Conservation (phyloP, 1,139 yeast genomes). For the Suhomyces coccinellae region DNA sequence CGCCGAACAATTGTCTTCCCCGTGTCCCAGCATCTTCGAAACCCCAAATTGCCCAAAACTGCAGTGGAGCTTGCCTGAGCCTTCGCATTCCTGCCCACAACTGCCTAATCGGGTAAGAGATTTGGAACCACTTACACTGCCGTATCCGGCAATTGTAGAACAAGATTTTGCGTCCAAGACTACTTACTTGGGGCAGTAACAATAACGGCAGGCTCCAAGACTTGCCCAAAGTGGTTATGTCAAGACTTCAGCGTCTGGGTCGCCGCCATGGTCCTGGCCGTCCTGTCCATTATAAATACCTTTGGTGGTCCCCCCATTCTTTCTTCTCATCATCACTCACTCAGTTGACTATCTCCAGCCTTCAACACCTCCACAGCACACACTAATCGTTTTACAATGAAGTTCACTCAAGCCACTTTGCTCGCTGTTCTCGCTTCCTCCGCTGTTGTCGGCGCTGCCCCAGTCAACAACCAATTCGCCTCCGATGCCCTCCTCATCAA, state of each 20-base stretch:
- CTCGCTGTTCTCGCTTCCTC: conserved; percentile 45
- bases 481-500: conserved; percentile 31
- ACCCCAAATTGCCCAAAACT: conserved; percentile 1
- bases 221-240: conserved; percentile 13
- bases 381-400: conserved; percentile 29
- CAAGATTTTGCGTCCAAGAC: conserved; percentile 8
- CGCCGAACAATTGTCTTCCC: not conserved
- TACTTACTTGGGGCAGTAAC: conserved; percentile 9
- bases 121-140: conserved; percentile 13
- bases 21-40: not conserved
- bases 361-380: not conserved
- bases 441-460: conserved; percentile 44
- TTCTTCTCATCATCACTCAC: conserved; percentile 9
- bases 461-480: conserved; percentile 23
- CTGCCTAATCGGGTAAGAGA: conserved; percentile 15
- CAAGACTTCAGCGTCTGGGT: not conserved
- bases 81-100: not conserved
- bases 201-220: not conserved
- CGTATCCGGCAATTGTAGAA: conserved; percentile 12
- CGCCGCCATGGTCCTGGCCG: not conserved
- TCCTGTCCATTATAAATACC: conserved; percentile 9
- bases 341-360: conserved; percentile 6
- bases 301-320: not conserved
- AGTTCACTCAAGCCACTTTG: conserved; percentile 44
- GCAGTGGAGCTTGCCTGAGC: not conserved